Evolutionary conservation across 2,329 filamentous ascomycete species (phyloP).

Genomic region (Cladosporium sp.): DNA sequence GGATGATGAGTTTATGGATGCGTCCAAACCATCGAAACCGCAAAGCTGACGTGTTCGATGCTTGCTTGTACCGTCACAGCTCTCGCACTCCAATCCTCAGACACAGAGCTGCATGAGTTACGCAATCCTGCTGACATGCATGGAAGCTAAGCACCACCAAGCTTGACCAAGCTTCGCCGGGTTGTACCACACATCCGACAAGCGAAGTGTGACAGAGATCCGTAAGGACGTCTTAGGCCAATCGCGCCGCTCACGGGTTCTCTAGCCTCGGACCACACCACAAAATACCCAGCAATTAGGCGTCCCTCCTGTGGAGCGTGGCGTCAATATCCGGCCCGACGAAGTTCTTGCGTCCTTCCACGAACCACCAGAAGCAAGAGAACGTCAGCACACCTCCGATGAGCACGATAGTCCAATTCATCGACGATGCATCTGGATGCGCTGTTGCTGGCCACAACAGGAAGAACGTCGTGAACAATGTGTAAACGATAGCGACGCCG

Average conservation of each 20-base stretch:
- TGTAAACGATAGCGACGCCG: constrained; percentile 37
- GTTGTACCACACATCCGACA: neutral
- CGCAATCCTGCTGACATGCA: neutral
- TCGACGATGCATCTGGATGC: constrained; percentile 21
- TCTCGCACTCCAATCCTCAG: neutral
- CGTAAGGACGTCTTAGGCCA: neutral
- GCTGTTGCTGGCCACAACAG: constrained; percentile 25
- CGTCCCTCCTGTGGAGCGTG: neutral
- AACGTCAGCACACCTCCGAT: constrained; percentile 19
- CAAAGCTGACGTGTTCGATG: neutral
- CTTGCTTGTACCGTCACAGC: neutral
- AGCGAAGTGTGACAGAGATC: neutral
- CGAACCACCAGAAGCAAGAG: constrained; percentile 21
- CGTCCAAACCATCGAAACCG: fast-evolving
- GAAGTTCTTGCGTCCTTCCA: constrained; percentile 20
- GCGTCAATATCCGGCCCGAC: constrained; percentile 18
- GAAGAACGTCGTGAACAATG: constrained; percentile 20
- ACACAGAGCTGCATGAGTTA: neutral
- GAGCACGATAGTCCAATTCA: constrained; percentile 27
- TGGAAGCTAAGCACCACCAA: neutral
- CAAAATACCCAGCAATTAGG: too few species aligned
- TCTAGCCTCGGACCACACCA: too few species aligned
- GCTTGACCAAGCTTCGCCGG: neutral
- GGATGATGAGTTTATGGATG: neutral
- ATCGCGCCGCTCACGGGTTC: neutral